These are phyloP conservation scores for Aulographum hederae DNA, from an alignment of 2,329 filamentous ascomycete genomes.

Conservation along the genomic window DNA sequence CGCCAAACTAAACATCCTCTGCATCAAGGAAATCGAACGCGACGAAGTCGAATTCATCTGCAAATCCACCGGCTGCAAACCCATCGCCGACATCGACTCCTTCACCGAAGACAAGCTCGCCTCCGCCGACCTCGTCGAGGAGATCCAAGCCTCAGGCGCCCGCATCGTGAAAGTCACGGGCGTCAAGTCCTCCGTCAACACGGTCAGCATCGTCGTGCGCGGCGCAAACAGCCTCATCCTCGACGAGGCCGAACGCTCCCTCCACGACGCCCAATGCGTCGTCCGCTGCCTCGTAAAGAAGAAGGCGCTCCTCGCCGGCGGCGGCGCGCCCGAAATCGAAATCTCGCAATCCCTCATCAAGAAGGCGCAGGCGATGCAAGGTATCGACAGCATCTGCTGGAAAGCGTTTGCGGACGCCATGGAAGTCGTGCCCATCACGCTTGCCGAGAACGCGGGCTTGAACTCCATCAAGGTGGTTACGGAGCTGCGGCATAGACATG, in stretches of 20 bases:
- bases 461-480: constrained; percentile 99
- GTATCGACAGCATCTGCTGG: constrained; percentile 96
- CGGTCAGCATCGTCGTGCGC: constrained; percentile 83
- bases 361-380: constrained; percentile 64
- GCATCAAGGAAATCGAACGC: constrained; percentile 93
- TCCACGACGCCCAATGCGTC: constrained; percentile 95
- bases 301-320: constrained; percentile 94
- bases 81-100: constrained; percentile 93
- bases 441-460: constrained; percentile 91
- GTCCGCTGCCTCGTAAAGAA: constrained; percentile 98
- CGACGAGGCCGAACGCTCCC: constrained; percentile 88
- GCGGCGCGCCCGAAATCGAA: constrained; percentile 91
- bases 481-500: constrained; percentile 83
- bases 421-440: constrained; percentile 89
- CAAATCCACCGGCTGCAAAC: constrained; percentile 98
- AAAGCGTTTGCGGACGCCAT: constrained; percentile 96
- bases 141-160: constrained; percentile 70
- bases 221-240: constrained; percentile 89
- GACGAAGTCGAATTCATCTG: constrained; percentile 99
- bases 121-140: constrained; percentile 82
- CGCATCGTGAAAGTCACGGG: constrained; percentile 92
- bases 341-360: constrained; percentile 75
- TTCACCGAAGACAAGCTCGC: constrained; percentile 98
- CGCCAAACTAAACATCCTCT: constrained; percentile 87
- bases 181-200: constrained; percentile 66